Evolutionary conservation across 805 yeast genomes (phyloP), one percentile per base, ranked within the genome.

Genomic region (Zygotorulaspora florentina): DNA sequence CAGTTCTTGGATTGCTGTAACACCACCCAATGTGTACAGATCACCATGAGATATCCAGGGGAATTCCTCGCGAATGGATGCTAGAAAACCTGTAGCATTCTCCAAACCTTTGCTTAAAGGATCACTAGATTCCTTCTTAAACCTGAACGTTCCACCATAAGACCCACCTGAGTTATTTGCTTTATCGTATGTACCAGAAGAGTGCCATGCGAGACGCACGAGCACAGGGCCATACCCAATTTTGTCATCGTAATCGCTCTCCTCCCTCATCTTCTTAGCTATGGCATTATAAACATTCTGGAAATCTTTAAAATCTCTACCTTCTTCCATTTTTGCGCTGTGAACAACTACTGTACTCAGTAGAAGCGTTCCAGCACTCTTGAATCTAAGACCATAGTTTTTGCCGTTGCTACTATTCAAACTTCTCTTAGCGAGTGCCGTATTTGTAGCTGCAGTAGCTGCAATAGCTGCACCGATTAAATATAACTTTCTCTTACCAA

Each of bases 121-220:
- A 53, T 80, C 83, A 36, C 59, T 58, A 39, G 71, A 69, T 59
- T 81, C 87, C 44, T 73, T 64, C 17, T 63, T 61, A 61, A 58
- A 73, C 56, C 75, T 70, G 75, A 81, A 80, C 12, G 89, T 81
- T 35, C 87, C 87, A 34, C 88, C 87, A 56, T 74, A 80, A 1
- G 87, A 79, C 3, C 88, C 87, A 35, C 87, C 87, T 2, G 81
- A 63, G 39, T 75, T 71, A 13, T 70, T 67, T 11, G 64, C 61
- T 53, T 69, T 69, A 57, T 85, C 87, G 64, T 74, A 88, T 13
- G 93, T 85, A 12, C 93, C 96, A 46, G 86, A 77, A 28, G 84
- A 77, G 62, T 87, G 95, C 95, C 96, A 87, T 18, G 95, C 85
- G 42, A 86, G 73, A 56, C 96, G 79, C 15, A 87, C 79, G 35